Percentiles rank a stretch among this genome's conserved stretches.
Evolutionary conservation across 257 asterid species (phyloP).

Genomic region (Primulina huaijiensis): DNA sequence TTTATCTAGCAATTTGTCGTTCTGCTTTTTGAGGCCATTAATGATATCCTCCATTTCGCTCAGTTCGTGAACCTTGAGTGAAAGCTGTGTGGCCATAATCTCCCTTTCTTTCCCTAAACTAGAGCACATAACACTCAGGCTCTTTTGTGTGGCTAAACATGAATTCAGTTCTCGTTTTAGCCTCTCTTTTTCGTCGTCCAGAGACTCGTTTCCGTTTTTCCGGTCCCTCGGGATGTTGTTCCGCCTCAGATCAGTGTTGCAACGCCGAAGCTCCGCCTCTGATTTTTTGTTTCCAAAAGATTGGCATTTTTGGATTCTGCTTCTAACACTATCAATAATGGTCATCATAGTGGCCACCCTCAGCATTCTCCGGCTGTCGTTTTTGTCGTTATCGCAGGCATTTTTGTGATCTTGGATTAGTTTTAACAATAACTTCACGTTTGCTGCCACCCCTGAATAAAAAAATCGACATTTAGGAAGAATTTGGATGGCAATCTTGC

Average conservation of each 20-base stretch:
- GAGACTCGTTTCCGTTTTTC: conserved; percentile 13
- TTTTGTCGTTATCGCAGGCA: conserved; percentile 48
- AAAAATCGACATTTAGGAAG: background rate
- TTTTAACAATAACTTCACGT: conserved; percentile 55
- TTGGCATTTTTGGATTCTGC: conserved; percentile 60
- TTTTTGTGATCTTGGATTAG: conserved; percentile 73
- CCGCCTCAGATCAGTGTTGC: conserved; percentile 36
- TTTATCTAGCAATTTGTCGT: conserved; percentile 40
- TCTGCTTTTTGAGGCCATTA: conserved; percentile 46
- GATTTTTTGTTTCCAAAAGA: conserved; percentile 47
- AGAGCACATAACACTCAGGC: conserved; percentile 64
- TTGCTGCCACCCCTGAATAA: conserved; percentile 64
- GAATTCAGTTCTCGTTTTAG: conserved; percentile 49
- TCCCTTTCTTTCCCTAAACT: conserved; percentile 74
- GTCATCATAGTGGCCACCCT: conserved; percentile 90
- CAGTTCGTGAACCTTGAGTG: conserved; percentile 48
- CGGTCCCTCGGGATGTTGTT: conserved; percentile 33
- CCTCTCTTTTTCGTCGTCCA: conserved; percentile 45
- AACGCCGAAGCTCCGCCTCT: conserved; percentile 33
- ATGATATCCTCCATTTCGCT: conserved; percentile 57
- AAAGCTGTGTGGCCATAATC: conserved; percentile 63
- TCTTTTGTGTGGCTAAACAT: conserved; percentile 53
- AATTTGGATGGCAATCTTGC: background rate
- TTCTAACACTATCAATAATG: conserved; percentile 57
- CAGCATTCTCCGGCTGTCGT: conserved; percentile 66